Base-by-base conservation (phyloP, 257 asterid species). In the Capsicum pubescens region DNA sequence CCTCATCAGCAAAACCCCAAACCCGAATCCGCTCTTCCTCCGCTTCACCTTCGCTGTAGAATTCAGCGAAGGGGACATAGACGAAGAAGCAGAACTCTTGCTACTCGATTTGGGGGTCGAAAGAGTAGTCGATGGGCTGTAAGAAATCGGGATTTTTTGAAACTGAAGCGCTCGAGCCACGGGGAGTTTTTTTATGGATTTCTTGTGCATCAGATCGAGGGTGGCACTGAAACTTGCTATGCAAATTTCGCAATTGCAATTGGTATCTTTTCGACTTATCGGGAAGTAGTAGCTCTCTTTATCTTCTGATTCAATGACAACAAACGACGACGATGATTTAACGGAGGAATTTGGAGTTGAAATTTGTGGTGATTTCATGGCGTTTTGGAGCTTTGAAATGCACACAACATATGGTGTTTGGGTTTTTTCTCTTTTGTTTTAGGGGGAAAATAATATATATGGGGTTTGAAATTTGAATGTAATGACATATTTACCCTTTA, bases 201-300 rank as follows among this genome's bases (percentile, higher is more conserved):
- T 91, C 84, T 90, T 86, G 9, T 82, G 85, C 57, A 70, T 91
- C 89, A 95, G 90, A 90, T 96, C 98, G 15, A 90, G 98, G 21
- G 98, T 93, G 8, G 99, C 97, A 44, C 92, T 92, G 63, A 94
- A 89, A 92, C 98, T 93, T 6, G 91, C 98, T 3, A 94, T 87
- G 87, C 98, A 96, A 7, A 94, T 96, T 14, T 91, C 90, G 85
- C 98, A 96, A 74, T 63, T 84, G 88, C 99, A 96, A 11, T 93
- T 92, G 35, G 98, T 93, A 59, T 96, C 98, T 86, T 89, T 96
- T 71, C 93, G 86, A 88, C 99, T 94, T 26, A 95, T 97, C 0
- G 95, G 97, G 46, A 92, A 94, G 84, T 96, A 94, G 21, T 61
- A 91, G 52, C 87, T 87, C 82, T 90, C 98, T 19, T 93, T 89